Evolutionary conservation across 768 basidiomycete genomes (phyloP), one percentile per base, ranked within the genome.

Genomic region (Boletus coccyginus): DNA sequence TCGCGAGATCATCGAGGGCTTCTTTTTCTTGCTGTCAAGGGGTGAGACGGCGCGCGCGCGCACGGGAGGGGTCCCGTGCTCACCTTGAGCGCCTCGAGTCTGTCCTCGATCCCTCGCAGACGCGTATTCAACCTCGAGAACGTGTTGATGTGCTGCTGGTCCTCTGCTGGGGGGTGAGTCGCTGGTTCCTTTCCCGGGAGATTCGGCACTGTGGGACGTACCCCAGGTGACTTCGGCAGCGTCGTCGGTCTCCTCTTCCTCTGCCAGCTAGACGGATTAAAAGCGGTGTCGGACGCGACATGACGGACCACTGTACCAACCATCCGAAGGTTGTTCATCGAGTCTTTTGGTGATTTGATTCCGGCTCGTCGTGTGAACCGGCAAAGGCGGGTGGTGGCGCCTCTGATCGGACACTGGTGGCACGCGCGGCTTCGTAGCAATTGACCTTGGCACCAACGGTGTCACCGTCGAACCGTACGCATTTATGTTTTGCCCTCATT

Each of bases 61-160:
- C 7, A 29, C 2, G 13, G 5, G 8, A 7, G 14, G 29, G 3
- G 31, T 32, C 6, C 1, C 12, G 65, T 73, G 17, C 64, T 29
- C 35, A 93, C 94, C 81, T 90, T 90, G 64, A 94, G 80, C 27
- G 73, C 74, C 52, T 85, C 79, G 32, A 94, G 78, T 52, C 83
- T 85, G 58, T 87, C 90, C 63, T 91, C 85, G 38, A 93, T 78
- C 29, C 79, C 77, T 8, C 84, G 80, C 55, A 91, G 72, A 46
- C 94, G 84, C 9, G 86, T 86, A 64, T 96, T 97, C 39, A 95
- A 78, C 70, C 93, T 95, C 0, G 94, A 96, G 70, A 98, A 97
- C 0, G 84, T 79, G 74, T 88, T 96, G 74, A 98, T 98, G 31
- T 84, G 83, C 62, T 94, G 86, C 70, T 98, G 94, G 70, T 94